Evolutionary conservation across 164 flowering plant species (phyloP).

Genomic region (Protea cynaroides): DNA sequence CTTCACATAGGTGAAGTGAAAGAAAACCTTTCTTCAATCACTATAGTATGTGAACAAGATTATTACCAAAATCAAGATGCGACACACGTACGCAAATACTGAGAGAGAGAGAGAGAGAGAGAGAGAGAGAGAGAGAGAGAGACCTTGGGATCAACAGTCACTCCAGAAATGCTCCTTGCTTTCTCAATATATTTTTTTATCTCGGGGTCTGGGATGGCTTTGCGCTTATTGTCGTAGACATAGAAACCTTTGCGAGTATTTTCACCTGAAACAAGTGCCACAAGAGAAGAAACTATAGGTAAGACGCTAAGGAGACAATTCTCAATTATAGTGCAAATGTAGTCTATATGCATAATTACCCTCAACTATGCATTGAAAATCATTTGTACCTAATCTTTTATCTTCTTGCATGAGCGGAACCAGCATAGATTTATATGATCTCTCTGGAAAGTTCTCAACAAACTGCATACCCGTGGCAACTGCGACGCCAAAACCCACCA

Average conservation of each 20-base stretch:
- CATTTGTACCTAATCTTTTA: conserved; percentile 57
- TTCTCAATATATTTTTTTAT: conserved; percentile 66
- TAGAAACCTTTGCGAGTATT: conserved; percentile 73
- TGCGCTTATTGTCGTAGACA: conserved; percentile 57
- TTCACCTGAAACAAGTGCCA: conserved; percentile 55
- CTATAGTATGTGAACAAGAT: too few species aligned
- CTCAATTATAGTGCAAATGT: too few species aligned
- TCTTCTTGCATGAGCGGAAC: conserved; percentile 77
- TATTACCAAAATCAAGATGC: too few species aligned
- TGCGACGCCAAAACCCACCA: conserved; percentile 91
- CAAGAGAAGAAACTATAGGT: background rate
- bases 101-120: too few species aligned
- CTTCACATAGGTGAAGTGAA: too few species aligned
- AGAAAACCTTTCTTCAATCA: too few species aligned
- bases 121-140: conserved; percentile 14
- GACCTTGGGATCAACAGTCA: conserved; percentile 68
- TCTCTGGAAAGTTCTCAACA: conserved; percentile 60
- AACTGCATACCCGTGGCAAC: conserved; percentile 73
- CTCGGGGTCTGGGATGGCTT: conserved; percentile 76
- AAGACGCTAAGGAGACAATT: too few species aligned
- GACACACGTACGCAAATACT: too few species aligned
- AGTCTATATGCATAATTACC: too few species aligned
- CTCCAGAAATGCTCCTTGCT: conserved; percentile 69
- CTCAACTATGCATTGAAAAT: background rate
- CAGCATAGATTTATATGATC: conserved; percentile 64